A percentile compares a stretch with the other conserved stretches of the same genome.
Evolutionary conservation across 352 stramenopile genomes (phyloP).

Genomic region (Lagenidium giganteum): DNA sequence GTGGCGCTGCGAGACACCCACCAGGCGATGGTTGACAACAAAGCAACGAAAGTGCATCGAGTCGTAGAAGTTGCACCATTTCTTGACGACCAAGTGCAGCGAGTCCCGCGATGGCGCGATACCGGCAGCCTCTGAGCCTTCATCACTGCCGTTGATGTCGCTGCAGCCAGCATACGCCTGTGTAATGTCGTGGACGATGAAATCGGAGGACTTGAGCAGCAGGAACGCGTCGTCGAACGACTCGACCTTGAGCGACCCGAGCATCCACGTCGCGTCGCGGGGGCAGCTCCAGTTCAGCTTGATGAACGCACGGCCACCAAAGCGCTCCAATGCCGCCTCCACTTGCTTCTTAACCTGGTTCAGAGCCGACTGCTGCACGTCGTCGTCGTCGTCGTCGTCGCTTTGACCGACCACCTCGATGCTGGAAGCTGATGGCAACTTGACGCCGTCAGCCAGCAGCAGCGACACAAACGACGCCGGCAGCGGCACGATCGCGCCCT

Average conservation of each 20-base stretch:
- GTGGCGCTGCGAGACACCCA: constrained; percentile 90
- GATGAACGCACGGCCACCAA: constrained; percentile 72
- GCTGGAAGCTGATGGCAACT: constrained; percentile 24
- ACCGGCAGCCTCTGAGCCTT: not conserved
- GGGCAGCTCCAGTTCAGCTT: constrained; percentile 96
- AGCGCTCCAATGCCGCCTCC: constrained; percentile 44
- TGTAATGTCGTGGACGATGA: constrained; percentile 90
- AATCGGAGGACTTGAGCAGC: constrained; percentile 77
- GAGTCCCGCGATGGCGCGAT: constrained; percentile 10
- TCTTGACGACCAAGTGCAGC: constrained; percentile 89
- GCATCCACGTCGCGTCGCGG: constrained; percentile 92
- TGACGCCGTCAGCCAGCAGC: constrained; percentile 66
- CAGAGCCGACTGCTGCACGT: constrained; percentile 29
- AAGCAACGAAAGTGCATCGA: constrained; percentile 96
- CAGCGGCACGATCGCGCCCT: constrained; percentile 48
- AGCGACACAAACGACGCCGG: constrained; percentile 47
- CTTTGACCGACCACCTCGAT: constrained; percentile 22
- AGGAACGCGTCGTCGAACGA: constrained; percentile 83
- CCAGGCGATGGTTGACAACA: constrained; percentile 67
- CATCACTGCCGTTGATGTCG: constrained; percentile 1
- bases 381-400: constrained; percentile 12
- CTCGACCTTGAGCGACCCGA: constrained; percentile 68
- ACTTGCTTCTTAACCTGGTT: constrained; percentile 49
- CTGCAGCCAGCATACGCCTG: constrained; percentile 71
- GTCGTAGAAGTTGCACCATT: constrained; percentile 94